Percentiles rank a stretch among this genome's conserved stretches.
Evolutionary conservation across 139 green algal genomes (phyloP).

Genomic region (Volvox reticuliferus): DNA sequence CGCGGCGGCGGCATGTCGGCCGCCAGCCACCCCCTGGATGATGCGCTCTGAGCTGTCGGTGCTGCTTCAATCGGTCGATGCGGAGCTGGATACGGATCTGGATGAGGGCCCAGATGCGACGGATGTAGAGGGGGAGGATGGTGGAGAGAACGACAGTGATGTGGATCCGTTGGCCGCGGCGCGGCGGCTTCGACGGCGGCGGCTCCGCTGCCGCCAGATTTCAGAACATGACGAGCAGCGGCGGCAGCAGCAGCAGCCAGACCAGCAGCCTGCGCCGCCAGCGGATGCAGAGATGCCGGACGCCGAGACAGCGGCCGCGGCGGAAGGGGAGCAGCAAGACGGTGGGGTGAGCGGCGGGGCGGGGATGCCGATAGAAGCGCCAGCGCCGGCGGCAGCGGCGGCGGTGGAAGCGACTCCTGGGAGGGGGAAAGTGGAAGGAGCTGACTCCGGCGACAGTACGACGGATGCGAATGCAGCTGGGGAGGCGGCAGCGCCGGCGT

Average conservation of each 20-base stretch:
- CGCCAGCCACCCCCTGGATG: background rate
- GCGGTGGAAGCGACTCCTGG: background rate
- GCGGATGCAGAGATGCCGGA: background rate
- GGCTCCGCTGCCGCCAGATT: background rate
- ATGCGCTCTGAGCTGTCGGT: conserved; percentile 16
- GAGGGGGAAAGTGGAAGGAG: background rate
- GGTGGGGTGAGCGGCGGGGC: background rate
- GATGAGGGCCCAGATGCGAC: conserved; percentile 38
- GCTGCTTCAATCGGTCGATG: background rate
- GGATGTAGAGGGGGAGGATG: background rate
- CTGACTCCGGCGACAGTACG: background rate
- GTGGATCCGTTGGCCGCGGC: background rate
- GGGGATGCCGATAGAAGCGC: background rate
- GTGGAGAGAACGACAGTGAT: background rate
- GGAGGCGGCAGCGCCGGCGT: background rate
- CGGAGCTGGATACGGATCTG: conserved; percentile 30
- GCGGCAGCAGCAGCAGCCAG: background rate
- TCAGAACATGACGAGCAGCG: background rate
- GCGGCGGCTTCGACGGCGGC: background rate
- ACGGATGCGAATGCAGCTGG: background rate
- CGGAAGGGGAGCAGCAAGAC: background rate
- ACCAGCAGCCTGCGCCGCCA: background rate
- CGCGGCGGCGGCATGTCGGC: background rate
- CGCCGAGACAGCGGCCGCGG: background rate
- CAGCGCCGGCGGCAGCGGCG: background rate